Percentiles rank a stretch among this genome's conserved stretches.
Conservation (phyloP, 1,139 yeast species). For the Blastobotrys apis region DNA sequence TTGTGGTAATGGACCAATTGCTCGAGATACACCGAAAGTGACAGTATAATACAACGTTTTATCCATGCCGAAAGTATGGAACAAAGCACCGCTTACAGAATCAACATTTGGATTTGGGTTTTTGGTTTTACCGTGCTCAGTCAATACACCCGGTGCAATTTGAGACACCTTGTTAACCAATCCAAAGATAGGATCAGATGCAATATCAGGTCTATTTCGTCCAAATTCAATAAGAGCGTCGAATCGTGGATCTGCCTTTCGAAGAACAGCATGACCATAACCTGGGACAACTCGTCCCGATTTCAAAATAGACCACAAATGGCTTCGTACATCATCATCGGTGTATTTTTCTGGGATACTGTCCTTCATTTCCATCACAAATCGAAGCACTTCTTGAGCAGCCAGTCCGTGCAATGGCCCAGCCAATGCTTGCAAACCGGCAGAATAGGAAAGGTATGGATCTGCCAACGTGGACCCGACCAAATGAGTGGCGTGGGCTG, state of each 20-base stretch:
- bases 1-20: constrained; percentile 96
- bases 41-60: constrained; percentile 97
- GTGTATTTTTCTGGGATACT: constrained; percentile 71
- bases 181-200: constrained; percentile 53
- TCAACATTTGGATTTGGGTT: constrained; percentile 65
- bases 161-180: constrained; percentile 66
- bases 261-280: constrained; percentile 94
- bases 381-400: constrained; percentile 95
- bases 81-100: constrained; percentile 58
- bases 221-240: constrained; percentile 97
- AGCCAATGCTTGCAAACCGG: constrained; percentile 96
- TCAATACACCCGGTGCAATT: constrained; percentile 53
- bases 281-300: constrained; percentile 97
- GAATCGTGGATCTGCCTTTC: constrained; percentile 98
- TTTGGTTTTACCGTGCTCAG: constrained; percentile 57
- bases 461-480: constrained; percentile 96
- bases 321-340: constrained; percentile 76
- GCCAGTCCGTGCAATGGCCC: constrained; percentile 99
- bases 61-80: constrained; percentile 94
- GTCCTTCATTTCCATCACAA: constrained; percentile 78
- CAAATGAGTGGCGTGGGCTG: constrained; percentile 96
- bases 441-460: constrained; percentile 89
- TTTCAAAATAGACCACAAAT: constrained; percentile 90
- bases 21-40: constrained; percentile 96
- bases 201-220: constrained; percentile 34